Percentiles rank a stretch among this genome's conserved stretches.
Conservation (phyloP, 495 filamentous ascomycete species). For the Aspergillus egyptiacus region DNA sequence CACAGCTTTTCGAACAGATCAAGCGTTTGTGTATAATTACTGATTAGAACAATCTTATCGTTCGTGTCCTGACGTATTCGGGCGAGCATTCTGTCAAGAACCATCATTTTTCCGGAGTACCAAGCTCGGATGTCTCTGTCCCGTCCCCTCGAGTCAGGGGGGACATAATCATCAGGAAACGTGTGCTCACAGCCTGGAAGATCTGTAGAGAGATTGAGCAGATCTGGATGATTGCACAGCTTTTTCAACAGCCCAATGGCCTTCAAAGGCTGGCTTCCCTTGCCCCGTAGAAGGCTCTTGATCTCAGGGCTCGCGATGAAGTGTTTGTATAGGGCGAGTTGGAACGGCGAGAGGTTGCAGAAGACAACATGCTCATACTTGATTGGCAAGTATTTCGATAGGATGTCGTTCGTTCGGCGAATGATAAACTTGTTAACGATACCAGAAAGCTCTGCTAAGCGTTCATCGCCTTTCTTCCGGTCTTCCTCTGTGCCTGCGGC, state of each 20-base stretch:
- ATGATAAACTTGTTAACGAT: slow-evolving; percentile 99
- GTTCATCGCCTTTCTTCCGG: slow-evolving; percentile 76
- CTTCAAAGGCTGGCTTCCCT: slow-evolving; percentile 93
- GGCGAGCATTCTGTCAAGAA: slow-evolving; percentile 95
- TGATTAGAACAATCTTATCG: slow-evolving; percentile 98
- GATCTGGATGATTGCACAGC: slow-evolving; percentile 95
- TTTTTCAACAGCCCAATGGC: slow-evolving; percentile 97
- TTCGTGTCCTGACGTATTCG: slow-evolving; percentile 94
- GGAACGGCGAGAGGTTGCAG: slow-evolving; percentile 91
- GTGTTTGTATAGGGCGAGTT: slow-evolving; percentile 88
- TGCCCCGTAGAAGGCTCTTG: slow-evolving; percentile 83
- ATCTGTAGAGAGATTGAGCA: slow-evolving; percentile 77
- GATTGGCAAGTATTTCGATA: slow-evolving; percentile 95
- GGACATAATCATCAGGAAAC: slow-evolving; percentile 84
- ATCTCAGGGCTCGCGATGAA: slow-evolving; percentile 97
- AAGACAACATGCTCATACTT: slow-evolving; percentile 99
- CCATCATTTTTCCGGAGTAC: slow-evolving; percentile 98
- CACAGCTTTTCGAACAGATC: slow-evolving; percentile 94
- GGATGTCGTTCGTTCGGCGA: slow-evolving; percentile 92
- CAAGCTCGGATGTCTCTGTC: slow-evolving; percentile 90
- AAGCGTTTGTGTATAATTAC: slow-evolving; percentile 94
- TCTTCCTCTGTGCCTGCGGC: slow-evolving; percentile 82
- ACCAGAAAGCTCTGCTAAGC: slow-evolving; percentile 69
- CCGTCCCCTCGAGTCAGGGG: slow-evolving; percentile 77
- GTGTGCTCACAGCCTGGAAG: slow-evolving; percentile 78